Evolutionary conservation across 306 rosid genomes (phyloP).

Genomic region (Erythrophleum fordii): DNA sequence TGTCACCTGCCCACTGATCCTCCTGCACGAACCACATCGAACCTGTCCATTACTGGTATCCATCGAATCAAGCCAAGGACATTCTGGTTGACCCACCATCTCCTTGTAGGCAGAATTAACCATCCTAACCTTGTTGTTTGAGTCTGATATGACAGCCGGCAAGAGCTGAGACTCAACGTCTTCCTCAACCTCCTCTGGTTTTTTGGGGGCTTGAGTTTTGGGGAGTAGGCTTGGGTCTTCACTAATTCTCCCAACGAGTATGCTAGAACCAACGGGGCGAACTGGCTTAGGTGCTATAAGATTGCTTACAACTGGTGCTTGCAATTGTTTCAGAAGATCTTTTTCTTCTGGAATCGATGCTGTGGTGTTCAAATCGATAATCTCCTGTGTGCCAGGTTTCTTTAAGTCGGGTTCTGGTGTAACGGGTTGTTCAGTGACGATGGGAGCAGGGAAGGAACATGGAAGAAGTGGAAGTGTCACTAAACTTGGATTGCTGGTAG

Average conservation of each 20-base stretch:
- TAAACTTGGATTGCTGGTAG: slow-evolving; percentile 12
- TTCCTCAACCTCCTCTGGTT: slow-evolving; percentile 59
- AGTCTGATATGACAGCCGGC: slow-evolving; percentile 68
- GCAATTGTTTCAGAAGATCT: slow-evolving; percentile 57
- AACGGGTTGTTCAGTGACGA: slow-evolving; percentile 15
- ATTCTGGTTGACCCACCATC: slow-evolving; percentile 79
- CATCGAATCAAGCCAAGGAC: slow-evolving; percentile 65
- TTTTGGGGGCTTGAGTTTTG: slow-evolving; percentile 33
- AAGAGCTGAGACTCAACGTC: slow-evolving; percentile 61
- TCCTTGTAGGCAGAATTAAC: slow-evolving; percentile 75
- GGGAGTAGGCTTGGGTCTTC: slow-evolving; percentile 29
- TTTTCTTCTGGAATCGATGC: slow-evolving; percentile 59
- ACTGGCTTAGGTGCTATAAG: slow-evolving; percentile 68
- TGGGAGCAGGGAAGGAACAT: slow-evolving; percentile 31
- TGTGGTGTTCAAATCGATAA: slow-evolving; percentile 43
- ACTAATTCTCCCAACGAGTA: slow-evolving; percentile 57
- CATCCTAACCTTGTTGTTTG: slow-evolving; percentile 64
- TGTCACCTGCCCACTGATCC: slow-evolving; percentile 70
- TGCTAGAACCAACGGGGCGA: slow-evolving; percentile 70
- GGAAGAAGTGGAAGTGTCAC: slow-evolving; percentile 62
- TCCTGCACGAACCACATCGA: slow-evolving; percentile 46
- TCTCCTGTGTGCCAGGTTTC: slow-evolving; percentile 37
- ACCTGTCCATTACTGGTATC: slow-evolving; percentile 38
- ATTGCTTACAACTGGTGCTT: slow-evolving; percentile 22
- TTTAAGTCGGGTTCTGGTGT: slow-evolving; percentile 27